Evolutionary conservation across 75 land plant species (phyloP), one percentile per base, ranked within the genome.

Genomic region (Pseudotsuga menziesii): DNA sequence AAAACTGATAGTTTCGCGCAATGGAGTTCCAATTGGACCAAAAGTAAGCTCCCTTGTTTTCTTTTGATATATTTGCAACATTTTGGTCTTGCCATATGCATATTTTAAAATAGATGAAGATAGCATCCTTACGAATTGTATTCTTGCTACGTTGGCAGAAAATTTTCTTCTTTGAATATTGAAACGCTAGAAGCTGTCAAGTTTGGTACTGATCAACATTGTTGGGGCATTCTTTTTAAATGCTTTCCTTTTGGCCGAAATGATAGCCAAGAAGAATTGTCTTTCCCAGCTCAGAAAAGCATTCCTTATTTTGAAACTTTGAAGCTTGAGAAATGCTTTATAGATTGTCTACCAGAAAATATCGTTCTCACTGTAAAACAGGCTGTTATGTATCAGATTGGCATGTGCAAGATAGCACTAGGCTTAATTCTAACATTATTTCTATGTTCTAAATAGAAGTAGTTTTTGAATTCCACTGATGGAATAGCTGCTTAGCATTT

Each of bases 1-100:
- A 78, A 52, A 16, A 29, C 15, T 78, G 29, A 58, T 81, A 93
- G 93, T 56, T 81, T 85, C 62, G 0, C 85, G 86, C 35, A 64
- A 88, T 55, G 92, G 91, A 36, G 89, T 89, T n/a, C 85, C 87
- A 19, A 89, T 91, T 80, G 94, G 96, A 74, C 93, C 87, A 75
- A 79, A 82, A 73, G 95, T 88, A 80, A 35, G n/a, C 20, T 54
- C 4, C 15, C 56, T 44, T 44, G 9, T 8, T 29, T 29, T 29
- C 32, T 29, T 29, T 29, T 29, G 32, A 29, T 29, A 29, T 29
- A 29, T 29, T 29, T 29, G 1, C 32, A 29, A 29, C 32, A 29
- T 29, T 29, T 29, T 29, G 32, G 32, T 29, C 32, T 29, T 29
- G 32, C 32, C 32, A 29, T 29, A 29, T 29, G 32, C 32, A 29